Conservation (phyloP, 2,329 filamentous ascomycete species). For the Penicillium sp. region DNA sequence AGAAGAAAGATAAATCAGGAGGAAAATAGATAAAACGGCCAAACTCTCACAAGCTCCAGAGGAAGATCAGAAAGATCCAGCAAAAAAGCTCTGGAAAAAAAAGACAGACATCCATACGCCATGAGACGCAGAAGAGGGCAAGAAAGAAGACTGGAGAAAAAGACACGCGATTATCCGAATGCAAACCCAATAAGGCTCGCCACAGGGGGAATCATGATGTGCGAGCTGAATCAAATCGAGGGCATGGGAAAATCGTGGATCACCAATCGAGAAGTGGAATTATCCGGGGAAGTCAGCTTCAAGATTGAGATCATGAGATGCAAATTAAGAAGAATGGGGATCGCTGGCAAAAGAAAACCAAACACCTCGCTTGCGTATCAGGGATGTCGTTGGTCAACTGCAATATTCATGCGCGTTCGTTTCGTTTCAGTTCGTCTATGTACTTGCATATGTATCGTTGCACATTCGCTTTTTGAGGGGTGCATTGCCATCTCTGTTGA, state of each 20-base stretch:
- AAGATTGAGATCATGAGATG: conserved; percentile 11
- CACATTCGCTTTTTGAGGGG: conserved; percentile 20
- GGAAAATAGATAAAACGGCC: conserved; percentile 12
- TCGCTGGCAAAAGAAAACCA: conserved; percentile 21
- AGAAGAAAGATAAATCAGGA: not conserved
- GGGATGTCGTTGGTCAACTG: conserved; percentile 22
- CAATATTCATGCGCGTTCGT: conserved; percentile 24
- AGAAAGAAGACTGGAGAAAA: conserved; percentile 3
- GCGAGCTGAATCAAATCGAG: conserved; percentile 11
- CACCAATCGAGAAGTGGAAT: not conserved
- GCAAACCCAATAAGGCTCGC: conserved; percentile 13
- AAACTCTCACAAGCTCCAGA: conserved; percentile 7
- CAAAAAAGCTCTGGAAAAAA: conserved; percentile 7
- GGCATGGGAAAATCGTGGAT: conserved; percentile 1
- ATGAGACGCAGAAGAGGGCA: conserved; percentile 11
- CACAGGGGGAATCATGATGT: conserved; percentile 10
- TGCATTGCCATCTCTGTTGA: conserved; percentile 5
- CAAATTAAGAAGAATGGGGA: conserved; percentile 8
- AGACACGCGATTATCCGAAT: conserved; percentile 9
- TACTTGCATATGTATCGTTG: conserved; percentile 24
- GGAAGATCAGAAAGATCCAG: conserved; percentile 8
- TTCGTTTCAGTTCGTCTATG: conserved; percentile 30
- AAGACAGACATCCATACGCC: conserved; percentile 12
- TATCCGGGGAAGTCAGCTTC: not conserved
- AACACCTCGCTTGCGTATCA: conserved; percentile 26